A percentile compares a stretch with the other conserved stretches of the same genome.
phyloP scores from a whole-genome alignment of 2,329 filamentous ascomycete genomes.

The Eutypella sp. region DNA sequence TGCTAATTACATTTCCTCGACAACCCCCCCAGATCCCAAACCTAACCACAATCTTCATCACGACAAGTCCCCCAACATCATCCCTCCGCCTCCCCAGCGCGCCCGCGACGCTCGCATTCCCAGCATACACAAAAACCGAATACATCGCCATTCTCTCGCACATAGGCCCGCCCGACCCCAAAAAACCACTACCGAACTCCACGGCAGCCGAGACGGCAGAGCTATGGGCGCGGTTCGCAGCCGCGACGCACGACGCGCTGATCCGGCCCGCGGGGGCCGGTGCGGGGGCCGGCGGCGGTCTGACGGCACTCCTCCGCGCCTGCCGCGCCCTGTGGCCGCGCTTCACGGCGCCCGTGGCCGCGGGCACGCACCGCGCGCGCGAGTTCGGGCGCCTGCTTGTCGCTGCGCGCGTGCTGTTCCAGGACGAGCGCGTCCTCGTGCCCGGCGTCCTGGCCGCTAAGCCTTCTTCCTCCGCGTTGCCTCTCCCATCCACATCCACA shows the following conservation, averaged over 20 bases:
- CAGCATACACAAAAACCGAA: conserved; percentile 76
- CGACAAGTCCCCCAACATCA: conserved; percentile 44
- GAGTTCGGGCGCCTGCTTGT: conserved; percentile 84
- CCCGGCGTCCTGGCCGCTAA: conserved; percentile 52
- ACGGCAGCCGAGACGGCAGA: conserved; percentile 53
- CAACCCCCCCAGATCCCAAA: conserved; percentile 61
- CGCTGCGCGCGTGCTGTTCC: conserved; percentile 62
- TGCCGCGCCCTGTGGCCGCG: conserved; percentile 76
- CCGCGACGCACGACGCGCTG: conserved; percentile 82
- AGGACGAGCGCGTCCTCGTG: conserved; percentile 65
- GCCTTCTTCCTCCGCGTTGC: background rate
- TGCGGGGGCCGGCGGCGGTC: conserved; percentile 65
- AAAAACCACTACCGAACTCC: conserved; percentile 50
- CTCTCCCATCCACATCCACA: background rate
- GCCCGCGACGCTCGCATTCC: conserved; percentile 74
- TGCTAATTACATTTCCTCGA: too few species aligned
- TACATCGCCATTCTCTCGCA: conserved; percentile 68
- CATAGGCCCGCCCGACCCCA: conserved; percentile 35
- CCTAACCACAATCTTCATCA: conserved; percentile 62
- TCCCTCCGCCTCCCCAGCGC: conserved; percentile 58
- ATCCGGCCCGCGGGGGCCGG: conserved; percentile 73
- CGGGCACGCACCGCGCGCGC: conserved; percentile 66
- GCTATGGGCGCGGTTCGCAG: conserved; percentile 76
- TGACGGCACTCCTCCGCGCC: conserved; percentile 65
- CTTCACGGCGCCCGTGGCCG: conserved; percentile 73